Percentiles rank a stretch among this genome's conserved stretches.
These are phyloP conservation scores for Taxillus chinensis DNA, from an alignment of 164 flowering plant genomes.

Conservation along the genomic window DNA sequence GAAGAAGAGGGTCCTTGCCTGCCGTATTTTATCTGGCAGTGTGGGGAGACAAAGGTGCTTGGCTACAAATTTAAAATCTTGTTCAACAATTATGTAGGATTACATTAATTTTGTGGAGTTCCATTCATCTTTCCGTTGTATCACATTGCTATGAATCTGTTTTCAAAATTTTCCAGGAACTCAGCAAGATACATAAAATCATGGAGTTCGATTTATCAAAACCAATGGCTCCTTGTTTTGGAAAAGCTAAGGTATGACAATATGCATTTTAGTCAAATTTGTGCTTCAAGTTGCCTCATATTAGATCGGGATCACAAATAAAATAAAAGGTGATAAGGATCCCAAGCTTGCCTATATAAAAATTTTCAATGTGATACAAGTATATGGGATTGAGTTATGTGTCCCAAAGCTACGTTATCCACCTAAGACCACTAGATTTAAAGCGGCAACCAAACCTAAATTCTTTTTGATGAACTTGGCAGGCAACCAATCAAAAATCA, in stretches of 20 bases:
- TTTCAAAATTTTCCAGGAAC: conserved; percentile 39
- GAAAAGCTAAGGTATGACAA: conserved; percentile 51
- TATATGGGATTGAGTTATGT: too few relatives aligned
- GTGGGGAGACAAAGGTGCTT: conserved; percentile 68
- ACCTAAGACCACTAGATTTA: too few relatives aligned
- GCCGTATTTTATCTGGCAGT: conserved; percentile 78
- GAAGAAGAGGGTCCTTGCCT: conserved; percentile 45
- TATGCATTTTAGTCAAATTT: background rate
- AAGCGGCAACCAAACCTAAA: too few relatives aligned
- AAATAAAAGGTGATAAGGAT: too few relatives aligned
- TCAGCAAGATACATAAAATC: conserved; percentile 44
- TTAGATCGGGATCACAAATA: too few relatives aligned
- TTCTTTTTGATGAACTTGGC: too few relatives aligned
- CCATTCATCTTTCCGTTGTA: background rate
- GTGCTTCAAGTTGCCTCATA: too few relatives aligned
- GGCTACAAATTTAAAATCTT: background rate
- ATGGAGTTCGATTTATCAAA: conserved; percentile 83
- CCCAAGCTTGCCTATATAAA: too few relatives aligned
- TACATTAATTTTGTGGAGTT: background rate
- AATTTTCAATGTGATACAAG: too few relatives aligned
- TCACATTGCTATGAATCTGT: conserved; percentile 5
- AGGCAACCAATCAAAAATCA: too few relatives aligned
- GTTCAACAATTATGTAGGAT: too few relatives aligned
- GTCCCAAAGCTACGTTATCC: too few relatives aligned
- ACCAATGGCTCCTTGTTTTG: conserved; percentile 48